phyloP scores from a whole-genome alignment of 352 stramenopile genomes.

The Pythium brachiatum region DNA sequence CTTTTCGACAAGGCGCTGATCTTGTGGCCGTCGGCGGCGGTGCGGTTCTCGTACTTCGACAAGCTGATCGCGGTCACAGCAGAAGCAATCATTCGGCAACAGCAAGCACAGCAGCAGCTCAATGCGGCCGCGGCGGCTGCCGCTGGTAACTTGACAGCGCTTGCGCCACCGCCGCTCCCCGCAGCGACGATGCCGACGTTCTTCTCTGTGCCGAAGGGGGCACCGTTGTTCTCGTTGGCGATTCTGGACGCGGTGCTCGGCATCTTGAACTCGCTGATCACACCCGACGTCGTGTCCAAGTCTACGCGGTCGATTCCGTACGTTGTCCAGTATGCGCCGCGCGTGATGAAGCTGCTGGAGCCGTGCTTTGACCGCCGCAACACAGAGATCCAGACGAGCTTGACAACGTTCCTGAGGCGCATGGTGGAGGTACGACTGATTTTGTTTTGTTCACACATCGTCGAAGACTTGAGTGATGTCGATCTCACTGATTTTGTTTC shows the following conservation, averaged over 20 bases:
- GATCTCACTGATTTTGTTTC: background rate
- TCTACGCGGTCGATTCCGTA: constrained; percentile 78
- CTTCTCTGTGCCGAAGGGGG: constrained; percentile 78
- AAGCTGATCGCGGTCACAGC: constrained; percentile 89
- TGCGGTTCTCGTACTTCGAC: constrained; percentile 91
- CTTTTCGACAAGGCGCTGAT: constrained; percentile 86
- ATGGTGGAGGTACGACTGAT: constrained; percentile 61
- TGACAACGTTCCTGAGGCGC: constrained; percentile 67
- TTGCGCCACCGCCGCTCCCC: constrained; percentile 22
- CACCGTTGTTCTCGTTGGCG: constrained; percentile 78
- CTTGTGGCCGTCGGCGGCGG: constrained; percentile 79
- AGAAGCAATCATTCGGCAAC: constrained; percentile 78
- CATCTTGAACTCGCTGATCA: constrained; percentile 84
- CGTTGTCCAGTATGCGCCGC: constrained; percentile 83
- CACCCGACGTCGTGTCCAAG: constrained; percentile 65
- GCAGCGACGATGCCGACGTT: constrained; percentile 83
- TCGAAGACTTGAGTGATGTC: background rate
- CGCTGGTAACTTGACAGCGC: background rate
- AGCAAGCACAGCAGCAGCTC: constrained; percentile 44
- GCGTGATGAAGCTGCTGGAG: constrained; percentile 89
- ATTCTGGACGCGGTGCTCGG: constrained; percentile 86
- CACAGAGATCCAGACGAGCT: constrained; percentile 63
- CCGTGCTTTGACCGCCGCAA: constrained; percentile 87
- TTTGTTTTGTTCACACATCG: background rate
- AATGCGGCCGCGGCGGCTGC: constrained; percentile 8